Evolutionary conservation across 495 filamentous ascomycete species (phyloP), one percentile per base, ranked within the genome.

Genomic region (Usnea hakonensis): DNA sequence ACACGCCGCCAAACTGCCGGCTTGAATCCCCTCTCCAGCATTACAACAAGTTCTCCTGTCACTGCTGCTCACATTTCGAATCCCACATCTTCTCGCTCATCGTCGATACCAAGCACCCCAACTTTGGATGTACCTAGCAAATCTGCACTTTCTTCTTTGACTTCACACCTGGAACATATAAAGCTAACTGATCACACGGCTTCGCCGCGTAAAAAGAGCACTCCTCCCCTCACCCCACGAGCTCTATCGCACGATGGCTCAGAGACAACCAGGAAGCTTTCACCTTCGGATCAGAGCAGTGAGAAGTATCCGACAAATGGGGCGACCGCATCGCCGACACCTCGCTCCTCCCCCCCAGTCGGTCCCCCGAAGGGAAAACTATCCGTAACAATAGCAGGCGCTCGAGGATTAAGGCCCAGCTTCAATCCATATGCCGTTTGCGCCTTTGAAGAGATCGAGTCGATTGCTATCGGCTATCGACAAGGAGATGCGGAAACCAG

Each of bases 381-480:
- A 23, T 88, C 87, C 36, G 89, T 98, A 59, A 90, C 87, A 64
- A 92, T 98, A 36, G 77, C 84, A 59, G 90, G 95, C 74, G 94
- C 87, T 37, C 82, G 89, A 67, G 90, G 89, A 4, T 74, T 98
- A 32, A 81, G 87, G 57, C 89, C 86, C 14, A 90, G 91, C 70
- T 81, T 83, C 43, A 88, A 96, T 68, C 94, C 94, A 3, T 98
- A 97, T 70, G 91, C 96, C 26, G 91, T 98, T 17, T 96, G 91
- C 46, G 92, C 95, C 30, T 98, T 97, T 68, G 94, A 98, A 71
- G 90, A 90, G 73, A 94, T 92, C 68, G 95, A 98, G 71, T 87
- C 92, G 66, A 96, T 98, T 56, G 97, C 94, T 13, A 88, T 86
- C 61, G 90, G 90, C 16, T 90, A 91, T 46, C 84, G 83, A 60